A percentile compares a stretch with the other conserved stretches of the same genome.
phyloP scores from a whole-genome alignment of 2,329 filamentous ascomycete genomes.

The Alternaria metachromatica region DNA sequence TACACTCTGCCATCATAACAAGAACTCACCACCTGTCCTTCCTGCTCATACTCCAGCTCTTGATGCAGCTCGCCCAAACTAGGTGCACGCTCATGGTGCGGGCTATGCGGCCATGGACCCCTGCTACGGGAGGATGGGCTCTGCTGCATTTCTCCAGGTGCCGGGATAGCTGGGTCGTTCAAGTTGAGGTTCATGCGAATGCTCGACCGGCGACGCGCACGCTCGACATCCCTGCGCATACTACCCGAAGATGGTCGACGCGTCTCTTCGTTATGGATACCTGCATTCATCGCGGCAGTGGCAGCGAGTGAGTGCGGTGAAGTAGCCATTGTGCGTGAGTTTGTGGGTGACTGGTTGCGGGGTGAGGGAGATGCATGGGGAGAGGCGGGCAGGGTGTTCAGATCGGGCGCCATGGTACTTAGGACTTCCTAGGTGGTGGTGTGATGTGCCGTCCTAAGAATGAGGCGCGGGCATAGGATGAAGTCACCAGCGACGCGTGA shows the following conservation, averaged over 20 bases:
- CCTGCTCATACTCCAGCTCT: slow-evolving; percentile 79
- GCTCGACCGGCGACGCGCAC: slow-evolving; percentile 68
- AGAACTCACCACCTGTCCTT: slow-evolving; percentile 72
- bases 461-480: not conserved
- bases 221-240: slow-evolving; percentile 48
- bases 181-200: slow-evolving; percentile 76
- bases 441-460: slow-evolving; percentile 7
- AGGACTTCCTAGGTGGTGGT: slow-evolving; percentile 6
- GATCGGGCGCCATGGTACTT: slow-evolving; percentile 53
- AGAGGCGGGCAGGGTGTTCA: slow-evolving; percentile 65
- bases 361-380: slow-evolving; percentile 47
- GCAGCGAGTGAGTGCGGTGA: slow-evolving; percentile 76
- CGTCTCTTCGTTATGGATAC: slow-evolving; percentile 70
- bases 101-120: slow-evolving; percentile 55
- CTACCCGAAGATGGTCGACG: slow-evolving; percentile 58
- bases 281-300: slow-evolving; percentile 78
- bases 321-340: slow-evolving; percentile 59
- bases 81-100: slow-evolving; percentile 70
- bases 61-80: slow-evolving; percentile 80
- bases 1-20: not conserved
- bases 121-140: slow-evolving; percentile 43
- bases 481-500: not conserved
- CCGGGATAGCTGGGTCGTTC: slow-evolving; percentile 72
- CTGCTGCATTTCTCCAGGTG: slow-evolving; percentile 72
- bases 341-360: slow-evolving; percentile 39